Evolutionary conservation across 75 land plant species (phyloP).

Genomic region (Cupressus sempervirens): DNA sequence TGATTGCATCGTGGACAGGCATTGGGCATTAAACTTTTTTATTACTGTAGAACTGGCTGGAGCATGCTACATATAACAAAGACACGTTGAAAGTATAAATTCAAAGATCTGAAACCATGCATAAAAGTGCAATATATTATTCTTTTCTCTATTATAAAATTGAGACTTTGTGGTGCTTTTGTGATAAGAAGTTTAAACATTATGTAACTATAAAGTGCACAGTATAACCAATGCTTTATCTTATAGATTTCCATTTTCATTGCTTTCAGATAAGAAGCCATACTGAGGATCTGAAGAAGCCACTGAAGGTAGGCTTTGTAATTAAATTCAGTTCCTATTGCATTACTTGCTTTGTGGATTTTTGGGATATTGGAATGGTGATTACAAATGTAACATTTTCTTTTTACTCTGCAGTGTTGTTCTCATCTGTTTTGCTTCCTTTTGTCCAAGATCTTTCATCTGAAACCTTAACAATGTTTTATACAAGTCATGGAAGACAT

Average conservation of each 20-base stretch:
- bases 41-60: background rate
- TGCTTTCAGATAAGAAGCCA: conserved; percentile 17
- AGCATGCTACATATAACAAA: background rate
- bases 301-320: conserved; percentile 21
- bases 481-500: background rate
- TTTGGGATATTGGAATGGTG: background rate
- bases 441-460: background rate
- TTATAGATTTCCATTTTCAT: background rate
- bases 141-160: background rate
- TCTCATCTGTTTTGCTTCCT: background rate
- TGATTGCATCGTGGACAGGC: background rate
- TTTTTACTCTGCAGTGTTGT: too few relatives aligned
- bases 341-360: background rate
- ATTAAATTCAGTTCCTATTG: background rate
- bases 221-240: background rate
- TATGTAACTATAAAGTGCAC: background rate
- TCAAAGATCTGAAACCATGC: background rate
- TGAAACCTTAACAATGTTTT: too few relatives aligned
- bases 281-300: conserved; percentile 25
- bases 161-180: background rate
- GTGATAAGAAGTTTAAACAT: background rate
- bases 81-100: background rate
- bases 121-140: background rate
- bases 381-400: background rate
- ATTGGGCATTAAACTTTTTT: background rate